A percentile compares a stretch with the other conserved stretches of the same genome.
Evolutionary conservation across 805 yeast genomes (phyloP).

Genomic region (Pichia gijzeniarum): DNA sequence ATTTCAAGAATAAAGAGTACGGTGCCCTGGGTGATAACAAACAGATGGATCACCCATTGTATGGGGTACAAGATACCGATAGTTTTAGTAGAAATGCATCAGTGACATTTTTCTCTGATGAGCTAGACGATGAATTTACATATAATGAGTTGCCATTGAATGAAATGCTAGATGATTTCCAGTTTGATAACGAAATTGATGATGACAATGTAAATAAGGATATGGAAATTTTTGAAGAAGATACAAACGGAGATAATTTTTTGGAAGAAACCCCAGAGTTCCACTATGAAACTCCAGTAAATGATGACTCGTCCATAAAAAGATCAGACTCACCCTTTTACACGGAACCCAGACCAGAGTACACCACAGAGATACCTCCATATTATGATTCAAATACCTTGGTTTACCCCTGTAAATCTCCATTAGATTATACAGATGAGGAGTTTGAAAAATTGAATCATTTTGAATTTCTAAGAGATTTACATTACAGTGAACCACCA

Average conservation of each 20-base stretch:
- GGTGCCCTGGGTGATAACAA: not conserved
- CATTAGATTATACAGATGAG: constrained; percentile 30
- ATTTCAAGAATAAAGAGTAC: not conserved
- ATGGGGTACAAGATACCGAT: not conserved
- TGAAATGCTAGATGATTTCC: constrained; percentile 10
- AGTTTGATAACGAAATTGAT: constrained; percentile 9
- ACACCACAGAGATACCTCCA: constrained; percentile 30
- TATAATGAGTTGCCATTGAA: constrained; percentile 20
- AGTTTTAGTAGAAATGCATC: constrained; percentile 17
- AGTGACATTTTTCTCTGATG: constrained; percentile 26
- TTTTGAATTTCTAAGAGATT: constrained; percentile 27
- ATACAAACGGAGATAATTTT: not conserved
- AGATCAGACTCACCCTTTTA: constrained; percentile 10
- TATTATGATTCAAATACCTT: constrained; percentile 27
- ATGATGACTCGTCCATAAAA: not conserved
- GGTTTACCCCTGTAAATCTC: constrained; percentile 28
- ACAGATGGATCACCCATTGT: not conserved
- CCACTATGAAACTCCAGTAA: no score
- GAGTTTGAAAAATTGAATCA: constrained; percentile 31
- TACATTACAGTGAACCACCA: constrained; percentile 31
- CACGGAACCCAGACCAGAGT: constrained; percentile 4
- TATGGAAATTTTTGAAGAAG: constrained; percentile 1
- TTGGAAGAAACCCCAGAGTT: not conserved
- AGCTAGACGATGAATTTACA: constrained; percentile 16
- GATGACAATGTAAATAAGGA: no score